Percentiles rank a stretch among this genome's conserved stretches.
Conservation (phyloP, 371 early-diverging fungal genomes). For the Cokeromyces recurvatus region DNA sequence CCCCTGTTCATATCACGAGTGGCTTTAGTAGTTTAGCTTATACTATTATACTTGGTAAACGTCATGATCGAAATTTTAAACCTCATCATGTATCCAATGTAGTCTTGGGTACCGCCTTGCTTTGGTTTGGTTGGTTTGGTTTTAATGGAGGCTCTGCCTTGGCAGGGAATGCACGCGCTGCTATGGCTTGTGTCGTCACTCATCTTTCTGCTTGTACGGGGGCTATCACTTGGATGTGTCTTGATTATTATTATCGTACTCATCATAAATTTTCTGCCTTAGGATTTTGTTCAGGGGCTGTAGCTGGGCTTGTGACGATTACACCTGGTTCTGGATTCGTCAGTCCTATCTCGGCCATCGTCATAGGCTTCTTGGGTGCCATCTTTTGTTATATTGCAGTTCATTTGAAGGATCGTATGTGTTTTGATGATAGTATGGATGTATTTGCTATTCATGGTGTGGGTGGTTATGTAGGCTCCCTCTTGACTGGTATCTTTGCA, state of each 20-base stretch:
- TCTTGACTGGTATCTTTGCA: conserved; percentile 77
- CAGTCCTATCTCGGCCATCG: conserved; percentile 60
- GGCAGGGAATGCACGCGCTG: conserved; percentile 68
- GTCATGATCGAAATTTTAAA: conserved; percentile 58
- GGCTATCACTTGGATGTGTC: conserved; percentile 65
- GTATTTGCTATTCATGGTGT: conserved; percentile 69
- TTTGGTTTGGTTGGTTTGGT: conserved; percentile 68
- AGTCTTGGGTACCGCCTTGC: conserved; percentile 70
- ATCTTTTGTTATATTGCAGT: conserved; percentile 62
- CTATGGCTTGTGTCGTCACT: conserved; percentile 67
- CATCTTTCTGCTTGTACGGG: conserved; percentile 69
- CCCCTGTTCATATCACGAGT: conserved; percentile 79
- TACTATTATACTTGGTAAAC: conserved; percentile 71
- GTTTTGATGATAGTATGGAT: conserved; percentile 76
- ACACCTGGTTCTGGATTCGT: conserved; percentile 81
- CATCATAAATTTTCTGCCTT: conserved; percentile 67
- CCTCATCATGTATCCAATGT: conserved; percentile 82
- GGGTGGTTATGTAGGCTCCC: conserved; percentile 67
- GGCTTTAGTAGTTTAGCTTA: conserved; percentile 82
- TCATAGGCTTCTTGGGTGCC: conserved; percentile 62
- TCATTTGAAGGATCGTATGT: conserved; percentile 56
- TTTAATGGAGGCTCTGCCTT: conserved; percentile 51
- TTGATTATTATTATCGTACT: conserved; percentile 59
- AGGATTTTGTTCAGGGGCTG: conserved; percentile 82
- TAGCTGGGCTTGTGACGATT: conserved; percentile 74